Base-by-base conservation (phyloP, 441 rosid species). In the Aquilaria agallochum region DNA sequence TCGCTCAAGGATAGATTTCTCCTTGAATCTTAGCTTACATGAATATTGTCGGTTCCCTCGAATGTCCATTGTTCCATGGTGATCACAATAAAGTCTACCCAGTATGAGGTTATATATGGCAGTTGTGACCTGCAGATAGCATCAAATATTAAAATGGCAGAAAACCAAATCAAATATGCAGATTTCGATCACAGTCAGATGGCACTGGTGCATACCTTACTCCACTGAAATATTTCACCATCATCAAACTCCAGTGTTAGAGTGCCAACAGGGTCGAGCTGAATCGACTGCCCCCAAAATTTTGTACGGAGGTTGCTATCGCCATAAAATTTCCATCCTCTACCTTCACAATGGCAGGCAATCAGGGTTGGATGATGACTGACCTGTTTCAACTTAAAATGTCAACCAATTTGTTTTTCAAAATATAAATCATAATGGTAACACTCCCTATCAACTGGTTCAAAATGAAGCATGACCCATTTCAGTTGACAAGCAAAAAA, bases 251-350 rank as follows among this genome's bases (percentile, higher is more conserved):
- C 96, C 8, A 95, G 75, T 42, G 92, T 84, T 61, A 95, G 76
- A 65, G 76, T 74, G 73, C 99, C 97, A 55, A 87, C 86, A 30
- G 99, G 99, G 55, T 95, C 90, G 54, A 95, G 89, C 85, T 89
- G 96, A 81, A 95, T 95, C n/a, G 99, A 95, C 65, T 86, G 84
- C 42, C 99, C 99, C 99, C 99, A 91, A 72, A 95, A 91, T 80
- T 95, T 95, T n/a, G 97, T 75, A 54, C 80, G 81, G 65, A 95
- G 78, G 69, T 91, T 91, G 71, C 96, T 89, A 71, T 95, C 99
- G 5, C 88, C 97, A 89, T 91, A 95, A 77, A 95, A 89, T 75
- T 86, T 89, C 99, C 99, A 95, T 50, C 99, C 97, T 77, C 76
- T 86, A 59, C 99, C 97, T 84, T 95, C 84, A 72, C 94, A 84